Base-by-base conservation (phyloP, 139 green algal genomes). In the Desmodesmus armatus region DNA sequence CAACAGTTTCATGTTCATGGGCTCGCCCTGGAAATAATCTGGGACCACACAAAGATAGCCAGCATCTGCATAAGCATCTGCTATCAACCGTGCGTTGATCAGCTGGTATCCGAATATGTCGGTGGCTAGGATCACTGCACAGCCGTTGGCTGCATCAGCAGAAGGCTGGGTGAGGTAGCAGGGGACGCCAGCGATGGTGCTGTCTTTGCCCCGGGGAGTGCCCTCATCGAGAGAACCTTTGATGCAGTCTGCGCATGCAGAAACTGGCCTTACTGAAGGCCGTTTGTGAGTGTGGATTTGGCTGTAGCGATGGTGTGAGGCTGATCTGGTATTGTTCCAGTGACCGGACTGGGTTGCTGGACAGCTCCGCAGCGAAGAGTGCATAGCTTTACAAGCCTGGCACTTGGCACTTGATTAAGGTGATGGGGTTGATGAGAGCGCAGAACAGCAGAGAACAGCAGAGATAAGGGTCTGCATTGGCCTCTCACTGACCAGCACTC, bases 81-180 rank as follows among this genome's bases (percentile, higher is more conserved):
- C 67, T 51, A 75, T 75, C 11, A 75, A 19, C 5, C 67, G 33
- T 29, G 67, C 67, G 35, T 75, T 75, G 67, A 75, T 75, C 4
- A 75, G 67, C 37, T 75, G 17, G 67, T 75, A 51, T 15, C 67
- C 67, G 49, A 75, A 75, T 19, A 75, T 37, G 41, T 75, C 67
- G 29, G 67, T 75, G 5, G 31, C 67, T 11, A 53, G 37, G 67
- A 75, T 75, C 25, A 75, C 37, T 49, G 67, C 67, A n/a, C 49
- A 33, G 67, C 67, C 67, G 35, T 75, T 75, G 17, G 37, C 11
- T 21, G 47, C 49, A 37, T 21, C 13, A 31, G 67, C 5, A 33
- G 47, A 23, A 31, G 67, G 35, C 13, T 15, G 40, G 35, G 4
- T 33, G 11, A 49, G 21, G 37, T 47, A 49, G 17, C 33, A 51